Percentiles rank a stretch among this genome's conserved stretches.
phyloP scores from a whole-genome alignment of 1,284 basidiomycete species.

The Rhodofomes roseus region DNA sequence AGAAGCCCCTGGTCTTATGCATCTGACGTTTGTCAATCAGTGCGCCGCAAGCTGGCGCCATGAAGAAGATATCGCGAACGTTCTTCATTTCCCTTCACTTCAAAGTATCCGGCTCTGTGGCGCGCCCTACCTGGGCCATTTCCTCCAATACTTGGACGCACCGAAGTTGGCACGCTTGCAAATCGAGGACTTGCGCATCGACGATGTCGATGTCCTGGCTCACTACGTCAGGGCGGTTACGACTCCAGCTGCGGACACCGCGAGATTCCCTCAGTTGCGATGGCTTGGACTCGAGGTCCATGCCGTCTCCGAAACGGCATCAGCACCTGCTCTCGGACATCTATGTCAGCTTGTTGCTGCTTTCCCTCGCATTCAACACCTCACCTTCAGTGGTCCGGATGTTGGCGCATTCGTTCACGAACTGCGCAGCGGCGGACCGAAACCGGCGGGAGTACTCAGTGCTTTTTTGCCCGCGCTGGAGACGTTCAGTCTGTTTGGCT shows the following conservation, averaged over 20 bases:
- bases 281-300: not conserved
- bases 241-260: not conserved
- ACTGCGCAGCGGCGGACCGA: not conserved
- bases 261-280: not conserved
- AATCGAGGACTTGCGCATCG: not conserved
- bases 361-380: not conserved
- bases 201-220: not conserved
- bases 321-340: not conserved
- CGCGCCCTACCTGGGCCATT: too few relatives aligned
- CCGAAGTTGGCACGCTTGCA: not conserved
- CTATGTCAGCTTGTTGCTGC: not conserved
- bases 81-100: not conserved
- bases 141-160: not conserved
- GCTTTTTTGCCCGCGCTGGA: not conserved
- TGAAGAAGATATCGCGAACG: not conserved
- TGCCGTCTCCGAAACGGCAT: not conserved
- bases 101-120: not conserved
- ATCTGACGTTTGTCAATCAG: not conserved
- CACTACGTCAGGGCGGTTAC: not conserved
- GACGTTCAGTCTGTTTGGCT: not conserved
- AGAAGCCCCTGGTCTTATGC: not conserved
- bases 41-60: too few relatives aligned
- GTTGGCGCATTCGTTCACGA: not conserved
- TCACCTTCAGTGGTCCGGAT: not conserved
- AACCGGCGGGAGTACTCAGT: not conserved